These are phyloP conservation scores for Ophiostoma populinum DNA, from an alignment of 2,329 filamentous ascomycete genomes.

Conservation along the genomic window DNA sequence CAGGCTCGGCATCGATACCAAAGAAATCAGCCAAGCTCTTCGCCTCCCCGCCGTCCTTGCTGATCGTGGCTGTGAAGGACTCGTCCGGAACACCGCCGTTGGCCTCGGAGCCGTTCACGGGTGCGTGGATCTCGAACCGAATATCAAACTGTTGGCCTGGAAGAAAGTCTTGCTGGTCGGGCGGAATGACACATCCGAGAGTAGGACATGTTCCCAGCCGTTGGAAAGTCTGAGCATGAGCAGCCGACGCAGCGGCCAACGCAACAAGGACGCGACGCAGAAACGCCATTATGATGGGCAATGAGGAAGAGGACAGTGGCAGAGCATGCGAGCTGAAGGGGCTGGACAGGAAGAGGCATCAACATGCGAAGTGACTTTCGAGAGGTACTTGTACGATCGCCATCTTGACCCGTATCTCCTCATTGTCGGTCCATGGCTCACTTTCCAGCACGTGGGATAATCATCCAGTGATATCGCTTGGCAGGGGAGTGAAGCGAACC, in stretches of 20 bases:
- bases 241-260: neutral
- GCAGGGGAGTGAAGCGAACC: too few species aligned
- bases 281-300: neutral
- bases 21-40: constrained; percentile 9
- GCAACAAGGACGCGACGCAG: neutral
- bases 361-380: too few species aligned
- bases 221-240: constrained; percentile 35
- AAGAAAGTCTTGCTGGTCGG: constrained; percentile 60
- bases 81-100: constrained; percentile 13
- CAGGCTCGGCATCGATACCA: constrained; percentile 9
- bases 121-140: constrained; percentile 43
- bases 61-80: constrained; percentile 2
- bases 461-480: too few species aligned
- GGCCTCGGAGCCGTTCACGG: constrained; percentile 17
- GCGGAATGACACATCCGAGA: constrained; percentile 42
- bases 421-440: too few species aligned
- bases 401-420: too few species aligned
- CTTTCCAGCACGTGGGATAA: too few species aligned
- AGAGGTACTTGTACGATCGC: too few species aligned
- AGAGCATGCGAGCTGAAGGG: too few species aligned
- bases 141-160: constrained; percentile 28
- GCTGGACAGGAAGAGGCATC: too few species aligned
- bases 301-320: neutral
- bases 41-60: neutral
- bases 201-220: constrained; percentile 40